Conservation (phyloP, 768 basidiomycete species). For the Trichaptum fuscoviolaceum region DNA sequence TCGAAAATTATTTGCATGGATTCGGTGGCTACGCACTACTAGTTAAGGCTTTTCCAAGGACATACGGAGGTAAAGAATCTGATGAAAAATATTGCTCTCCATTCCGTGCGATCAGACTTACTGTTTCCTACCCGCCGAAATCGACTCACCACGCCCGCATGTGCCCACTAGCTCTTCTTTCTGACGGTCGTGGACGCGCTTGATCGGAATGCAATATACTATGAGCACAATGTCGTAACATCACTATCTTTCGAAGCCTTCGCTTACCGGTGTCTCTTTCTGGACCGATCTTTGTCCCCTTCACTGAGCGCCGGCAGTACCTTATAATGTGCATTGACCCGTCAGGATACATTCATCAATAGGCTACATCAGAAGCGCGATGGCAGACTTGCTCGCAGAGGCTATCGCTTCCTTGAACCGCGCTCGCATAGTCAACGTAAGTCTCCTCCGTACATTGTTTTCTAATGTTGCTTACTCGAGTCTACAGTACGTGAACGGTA, state of each 20-base stretch:
- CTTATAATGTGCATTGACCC: neutral
- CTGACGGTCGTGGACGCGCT: too few relatives aligned
- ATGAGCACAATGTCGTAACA: too few relatives aligned
- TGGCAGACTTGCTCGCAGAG: neutral
- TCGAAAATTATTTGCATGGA: neutral
- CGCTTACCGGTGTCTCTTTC: too few relatives aligned
- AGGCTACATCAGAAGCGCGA: neutral
- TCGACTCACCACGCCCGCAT: neutral
- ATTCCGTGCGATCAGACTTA: neutral
- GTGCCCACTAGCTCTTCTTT: too few relatives aligned
- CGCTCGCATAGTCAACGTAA: conserved; percentile 1
- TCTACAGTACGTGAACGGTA: conserved; percentile 4
- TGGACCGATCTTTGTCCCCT: too few relatives aligned
- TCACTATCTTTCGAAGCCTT: too few relatives aligned
- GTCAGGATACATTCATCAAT: neutral
- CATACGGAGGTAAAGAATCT: neutral
- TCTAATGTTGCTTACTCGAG: neutral
- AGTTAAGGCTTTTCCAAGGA: neutral
- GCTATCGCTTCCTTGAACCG: conserved; percentile 4
- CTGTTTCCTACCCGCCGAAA: neutral
- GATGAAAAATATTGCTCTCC: neutral
- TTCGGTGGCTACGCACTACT: neutral
- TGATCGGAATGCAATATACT: too few relatives aligned
- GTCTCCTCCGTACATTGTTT: neutral
- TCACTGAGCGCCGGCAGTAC: neutral